Base-by-base conservation (phyloP, 805 yeast species). In the Yamadazyma scolyti region DNA sequence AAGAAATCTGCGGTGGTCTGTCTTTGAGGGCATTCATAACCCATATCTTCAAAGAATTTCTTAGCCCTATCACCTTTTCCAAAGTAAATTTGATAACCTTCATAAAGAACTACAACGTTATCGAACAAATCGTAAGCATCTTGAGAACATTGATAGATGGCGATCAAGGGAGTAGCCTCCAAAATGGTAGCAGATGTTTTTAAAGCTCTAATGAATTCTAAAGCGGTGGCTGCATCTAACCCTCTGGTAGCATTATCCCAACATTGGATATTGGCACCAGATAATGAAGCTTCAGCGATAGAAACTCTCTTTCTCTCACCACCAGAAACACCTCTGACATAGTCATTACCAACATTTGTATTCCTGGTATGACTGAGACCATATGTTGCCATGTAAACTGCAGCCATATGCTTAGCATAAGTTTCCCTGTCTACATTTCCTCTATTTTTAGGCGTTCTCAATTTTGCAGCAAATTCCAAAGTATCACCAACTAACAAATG, bases 231-330 rank as follows among this genome's bases (percentile, higher is more conserved):
- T 4, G 93, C 73, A 58, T 84, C 95, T 38, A 84, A 67, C 44
- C 94, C 95, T 63, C 93, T 74, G 4, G 95, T 84, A 5, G 90
- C 81, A 49, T 84, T 84, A 61, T 84, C 76, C 76, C 75, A 71
- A 42, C 71, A 58, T 43, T 71, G 73, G 13, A 70, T 48, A 16
- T 68, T 58, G 16, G 85, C 81, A 15, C 79, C 75, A 28, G 79
- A 68, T 25, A 81, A 71, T 29, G 80, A 60, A 1, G 82, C 83
- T 57, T 84, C 95, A 8, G 85, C 83, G 43, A 82, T 77, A 8
- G 89, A 79, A 2, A 82, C 87, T 61, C 90, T 73, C 58, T 82
- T 81, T 42, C 90, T 64, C 58, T 82, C 89, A 64, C 89, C 89
- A 47, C 90, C 87, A 29, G 89, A 78, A 20, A 79, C 82, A 62